Evolutionary conservation across 352 stramenopile genomes (phyloP).

Genomic region (Plasmopara halstedii): DNA sequence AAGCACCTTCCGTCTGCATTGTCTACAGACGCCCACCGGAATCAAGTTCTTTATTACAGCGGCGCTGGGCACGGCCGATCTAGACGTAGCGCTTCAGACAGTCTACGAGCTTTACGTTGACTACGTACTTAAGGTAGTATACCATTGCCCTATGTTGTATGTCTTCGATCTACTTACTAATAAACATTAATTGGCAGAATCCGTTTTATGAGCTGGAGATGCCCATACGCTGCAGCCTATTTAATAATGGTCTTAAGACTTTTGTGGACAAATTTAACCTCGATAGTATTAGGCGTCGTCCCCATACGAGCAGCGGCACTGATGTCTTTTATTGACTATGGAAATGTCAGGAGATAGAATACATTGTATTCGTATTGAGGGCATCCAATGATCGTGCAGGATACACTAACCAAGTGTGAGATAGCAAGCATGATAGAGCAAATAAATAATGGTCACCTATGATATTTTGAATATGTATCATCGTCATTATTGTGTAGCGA

Average conservation of each 20-base stretch:
- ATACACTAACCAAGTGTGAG: too few relatives aligned
- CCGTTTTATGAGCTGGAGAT: slow-evolving; percentile 95
- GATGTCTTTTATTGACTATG: slow-evolving; percentile 30
- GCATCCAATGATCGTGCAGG: too few relatives aligned
- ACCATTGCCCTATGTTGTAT: neutral
- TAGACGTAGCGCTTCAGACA: slow-evolving; percentile 77
- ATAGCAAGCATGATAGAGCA: too few relatives aligned
- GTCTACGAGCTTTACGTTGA: slow-evolving; percentile 94
- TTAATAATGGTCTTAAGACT: slow-evolving; percentile 81
- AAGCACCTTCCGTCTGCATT: slow-evolving; percentile 88
- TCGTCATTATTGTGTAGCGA: too few relatives aligned
- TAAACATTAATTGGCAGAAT: slow-evolving; percentile 44
- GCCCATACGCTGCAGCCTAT: slow-evolving; percentile 91
- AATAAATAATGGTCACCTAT: too few relatives aligned
- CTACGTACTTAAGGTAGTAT: slow-evolving; percentile 89
- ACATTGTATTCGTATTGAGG: too few relatives aligned
- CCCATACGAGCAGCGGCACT: slow-evolving; percentile 28
- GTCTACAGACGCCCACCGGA: slow-evolving; percentile 89
- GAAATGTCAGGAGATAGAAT: too few relatives aligned
- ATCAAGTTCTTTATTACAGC: slow-evolving; percentile 94
- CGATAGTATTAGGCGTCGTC: slow-evolving; percentile 50
- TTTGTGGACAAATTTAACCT: slow-evolving; percentile 85
- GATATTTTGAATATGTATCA: too few relatives aligned
- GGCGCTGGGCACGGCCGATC: slow-evolving; percentile 68
- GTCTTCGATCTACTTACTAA: neutral